A percentile compares a stretch with the other conserved stretches of the same genome.
Evolutionary conservation across 225 moss, liverwort and hornwort genomes (phyloP).

Genomic region (Marchantia polymorpha): DNA sequence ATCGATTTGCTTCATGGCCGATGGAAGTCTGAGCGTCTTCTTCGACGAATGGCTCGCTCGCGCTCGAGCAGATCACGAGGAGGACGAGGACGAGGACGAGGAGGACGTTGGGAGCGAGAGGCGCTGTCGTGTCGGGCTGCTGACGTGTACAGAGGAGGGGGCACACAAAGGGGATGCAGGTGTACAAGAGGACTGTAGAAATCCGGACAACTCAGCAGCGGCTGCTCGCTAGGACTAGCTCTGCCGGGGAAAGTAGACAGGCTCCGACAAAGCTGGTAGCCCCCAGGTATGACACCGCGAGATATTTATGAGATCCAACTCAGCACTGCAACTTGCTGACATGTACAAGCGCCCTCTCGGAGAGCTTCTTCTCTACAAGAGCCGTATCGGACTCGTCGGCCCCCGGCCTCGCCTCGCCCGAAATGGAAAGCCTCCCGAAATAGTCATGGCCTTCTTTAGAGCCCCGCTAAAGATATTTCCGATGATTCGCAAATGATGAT

Average conservation of each 20-base stretch:
- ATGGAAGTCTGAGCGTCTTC: too few relatives aligned
- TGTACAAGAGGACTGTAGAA: not conserved
- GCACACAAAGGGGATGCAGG: not conserved
- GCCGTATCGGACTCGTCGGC: too few relatives aligned
- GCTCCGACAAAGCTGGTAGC: not conserved
- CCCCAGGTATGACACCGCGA: not conserved
- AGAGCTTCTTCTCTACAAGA: not conserved
- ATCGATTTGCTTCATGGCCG: too few relatives aligned
- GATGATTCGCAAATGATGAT: constrained; percentile 1
- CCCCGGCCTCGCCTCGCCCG: not conserved
- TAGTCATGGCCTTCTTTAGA: constrained; percentile 3
- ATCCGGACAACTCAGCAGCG: not conserved
- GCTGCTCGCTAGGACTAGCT: not conserved
- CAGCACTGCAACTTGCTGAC: not conserved
- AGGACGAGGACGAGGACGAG: too few relatives aligned
- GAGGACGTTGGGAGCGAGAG: too few relatives aligned
- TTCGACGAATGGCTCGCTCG: too few relatives aligned
- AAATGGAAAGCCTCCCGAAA: not conserved
- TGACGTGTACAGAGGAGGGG: not conserved
- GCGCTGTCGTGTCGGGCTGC: not conserved
- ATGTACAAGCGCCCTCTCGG: not conserved
- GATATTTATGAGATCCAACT: not conserved
- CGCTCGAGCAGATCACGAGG: too few relatives aligned
- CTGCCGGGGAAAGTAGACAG: not conserved
- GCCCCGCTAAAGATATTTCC: not conserved